Evolutionary conservation across 1,284 basidiomycete genomes (phyloP).

Genomic region (Apiotrichum mycotoxinovorans): DNA sequence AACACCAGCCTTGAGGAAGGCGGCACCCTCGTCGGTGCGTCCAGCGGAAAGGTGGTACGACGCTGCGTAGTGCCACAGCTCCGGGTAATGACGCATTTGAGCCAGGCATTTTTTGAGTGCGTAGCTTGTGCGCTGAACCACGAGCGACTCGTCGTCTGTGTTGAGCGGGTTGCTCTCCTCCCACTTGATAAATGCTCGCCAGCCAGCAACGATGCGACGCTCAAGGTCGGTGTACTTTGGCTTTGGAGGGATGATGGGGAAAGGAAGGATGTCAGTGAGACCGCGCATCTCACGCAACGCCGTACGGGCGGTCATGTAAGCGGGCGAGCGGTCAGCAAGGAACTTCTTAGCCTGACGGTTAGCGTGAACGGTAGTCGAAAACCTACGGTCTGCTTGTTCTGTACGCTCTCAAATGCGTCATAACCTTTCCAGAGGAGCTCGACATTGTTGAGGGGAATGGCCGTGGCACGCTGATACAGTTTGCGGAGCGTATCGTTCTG

Average conservation of each 20-base stretch:
- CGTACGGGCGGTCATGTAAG: slow-evolving; percentile 90
- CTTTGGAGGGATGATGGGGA: slow-evolving; percentile 61
- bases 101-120: slow-evolving; percentile 79
- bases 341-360: slow-evolving; percentile 79
- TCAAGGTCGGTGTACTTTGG: slow-evolving; percentile 73
- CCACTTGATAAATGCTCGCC: slow-evolving; percentile 92
- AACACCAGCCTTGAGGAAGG: slow-evolving; percentile 77
- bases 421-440: slow-evolving; percentile 93
- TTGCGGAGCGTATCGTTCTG: slow-evolving; percentile 91
- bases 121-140: slow-evolving; percentile 66
- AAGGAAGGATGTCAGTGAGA: slow-evolving; percentile 63
- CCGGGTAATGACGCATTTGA: slow-evolving; percentile 89
- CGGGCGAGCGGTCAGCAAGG: slow-evolving; percentile 73
- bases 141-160: slow-evolving; percentile 71
- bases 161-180: slow-evolving; percentile 90
- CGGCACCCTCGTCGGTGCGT: slow-evolving; percentile 74
- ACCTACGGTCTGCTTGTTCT: slow-evolving; percentile 74
- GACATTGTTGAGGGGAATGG: slow-evolving; percentile 89
- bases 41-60: slow-evolving; percentile 70
- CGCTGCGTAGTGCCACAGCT: slow-evolving; percentile 94
- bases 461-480: slow-evolving; percentile 87
- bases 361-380: background rate
- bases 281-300: slow-evolving; percentile 74
- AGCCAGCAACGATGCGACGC: slow-evolving; percentile 69
- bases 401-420: slow-evolving; percentile 83